A percentile compares a stretch with the other conserved stretches of the same genome.
Conservation (phyloP, 305 asterid species). For the Fraxinus greggii region DNA sequence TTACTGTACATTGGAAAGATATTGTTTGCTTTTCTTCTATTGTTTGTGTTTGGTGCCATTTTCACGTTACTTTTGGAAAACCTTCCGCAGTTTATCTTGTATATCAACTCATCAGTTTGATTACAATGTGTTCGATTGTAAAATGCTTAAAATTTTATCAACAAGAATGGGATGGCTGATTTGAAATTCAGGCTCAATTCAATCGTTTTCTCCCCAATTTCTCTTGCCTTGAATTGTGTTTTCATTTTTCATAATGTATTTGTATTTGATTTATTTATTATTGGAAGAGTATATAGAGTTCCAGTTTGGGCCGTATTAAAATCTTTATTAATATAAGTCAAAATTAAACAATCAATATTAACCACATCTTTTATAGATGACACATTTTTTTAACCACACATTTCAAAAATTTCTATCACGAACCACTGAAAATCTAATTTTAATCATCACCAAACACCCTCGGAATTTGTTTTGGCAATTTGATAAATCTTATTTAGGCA, state of each 20-base stretch:
- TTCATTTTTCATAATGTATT: not conserved
- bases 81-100: constrained; percentile 66
- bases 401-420: no score
- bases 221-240: not conserved
- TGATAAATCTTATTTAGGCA: no score
- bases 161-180: not conserved
- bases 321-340: no score
- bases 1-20: constrained; percentile 59
- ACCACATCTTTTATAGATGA: no score
- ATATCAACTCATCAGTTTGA: constrained; percentile 39
- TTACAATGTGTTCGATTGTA: not conserved
- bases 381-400: no score
- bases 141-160: not conserved
- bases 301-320: no score
- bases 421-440: no score
- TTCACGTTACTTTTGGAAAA: constrained; percentile 68
- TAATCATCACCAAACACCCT: no score
- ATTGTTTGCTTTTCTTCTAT: constrained; percentile 54
- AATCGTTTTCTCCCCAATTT: not conserved
- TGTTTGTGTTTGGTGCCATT: constrained; percentile 64
- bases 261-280: no score
- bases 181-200: not conserved
- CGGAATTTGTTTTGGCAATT: not conserved
- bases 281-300: not conserved
- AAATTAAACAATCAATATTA: no score